Conservation (phyloP, 768 basidiomycete species). For the Lactarius quietus region DNA sequence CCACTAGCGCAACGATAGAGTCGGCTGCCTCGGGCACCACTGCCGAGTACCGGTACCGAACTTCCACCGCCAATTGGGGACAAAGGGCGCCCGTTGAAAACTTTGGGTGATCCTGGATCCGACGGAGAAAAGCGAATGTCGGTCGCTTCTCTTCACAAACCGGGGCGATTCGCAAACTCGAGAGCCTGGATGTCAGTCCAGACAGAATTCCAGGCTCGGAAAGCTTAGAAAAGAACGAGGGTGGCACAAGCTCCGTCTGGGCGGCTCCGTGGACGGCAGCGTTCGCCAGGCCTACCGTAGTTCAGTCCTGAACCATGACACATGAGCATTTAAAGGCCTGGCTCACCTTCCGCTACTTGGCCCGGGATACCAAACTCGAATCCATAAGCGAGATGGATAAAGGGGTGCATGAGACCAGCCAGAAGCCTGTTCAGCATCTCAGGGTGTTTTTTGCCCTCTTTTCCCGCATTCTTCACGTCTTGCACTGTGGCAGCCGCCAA, state of each 20-base stretch:
- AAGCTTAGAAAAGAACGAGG: constrained; percentile 27
- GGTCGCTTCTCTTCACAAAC: constrained; percentile 38
- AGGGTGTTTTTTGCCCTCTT: constrained; percentile 36
- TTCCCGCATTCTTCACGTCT: constrained; percentile 19
- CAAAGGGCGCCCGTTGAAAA: constrained; percentile 22
- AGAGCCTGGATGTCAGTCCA: constrained; percentile 31
- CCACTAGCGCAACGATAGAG: constrained; percentile 22
- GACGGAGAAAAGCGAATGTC: constrained; percentile 46
- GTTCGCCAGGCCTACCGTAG: constrained; percentile 51
- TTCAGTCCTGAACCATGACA: background rate
- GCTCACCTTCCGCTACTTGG: constrained; percentile 56
- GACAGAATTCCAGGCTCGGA: constrained; percentile 1
- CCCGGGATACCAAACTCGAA: constrained; percentile 60
- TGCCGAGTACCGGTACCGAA: constrained; percentile 20
- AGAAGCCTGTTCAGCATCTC: constrained; percentile 57
- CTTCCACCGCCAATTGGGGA: background rate
- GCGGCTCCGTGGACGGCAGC: constrained; percentile 45
- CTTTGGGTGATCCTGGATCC: constrained; percentile 50
- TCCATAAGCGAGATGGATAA: constrained; percentile 63
- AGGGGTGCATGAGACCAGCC: constrained; percentile 55
- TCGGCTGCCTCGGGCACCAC: constrained; percentile 22
- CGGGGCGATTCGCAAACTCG: constrained; percentile 9
- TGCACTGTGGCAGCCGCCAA: constrained; percentile 24
- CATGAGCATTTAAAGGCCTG: background rate
- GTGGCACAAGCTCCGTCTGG: constrained; percentile 36